These are phyloP conservation scores for Creolimax fragrantissima DNA, from an alignment of 78 protist species.

Conservation along the genomic window DNA sequence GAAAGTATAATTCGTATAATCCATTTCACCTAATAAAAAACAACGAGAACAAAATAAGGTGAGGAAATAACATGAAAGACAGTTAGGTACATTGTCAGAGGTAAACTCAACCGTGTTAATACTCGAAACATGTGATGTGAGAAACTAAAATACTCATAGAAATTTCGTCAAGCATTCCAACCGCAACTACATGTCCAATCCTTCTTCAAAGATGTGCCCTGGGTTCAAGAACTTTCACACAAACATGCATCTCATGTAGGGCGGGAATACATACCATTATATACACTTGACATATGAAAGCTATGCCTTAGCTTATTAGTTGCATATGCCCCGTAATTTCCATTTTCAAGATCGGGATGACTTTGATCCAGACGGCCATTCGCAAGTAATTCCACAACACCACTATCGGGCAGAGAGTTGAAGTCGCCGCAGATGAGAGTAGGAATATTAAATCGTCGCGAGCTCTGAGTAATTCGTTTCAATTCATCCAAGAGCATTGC, in stretches of 20 bases:
- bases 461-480: background rate
- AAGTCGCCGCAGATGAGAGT: conserved; percentile 32
- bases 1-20: conserved; percentile 12
- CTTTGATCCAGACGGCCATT: background rate
- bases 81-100: no score
- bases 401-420: conserved; percentile 30
- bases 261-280: background rate
- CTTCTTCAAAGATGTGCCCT: no score
- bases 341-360: background rate
- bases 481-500: conserved; percentile 1
- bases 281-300: background rate
- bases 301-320: background rate
- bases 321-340: background rate
- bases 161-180: no score
- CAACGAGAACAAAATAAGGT: background rate
- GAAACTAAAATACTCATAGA: no score
- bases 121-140: no score
- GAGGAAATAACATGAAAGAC: background rate
- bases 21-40: background rate
- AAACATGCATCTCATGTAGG: background rate
- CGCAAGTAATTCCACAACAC: conserved; percentile 12
- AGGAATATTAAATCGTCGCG: background rate
- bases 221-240: no score
- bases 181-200: no score
- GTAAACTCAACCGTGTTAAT: no score